Evolutionary conservation across 2,329 filamentous ascomycete genomes (phyloP).

Genomic region (Penicillium sp.): DNA sequence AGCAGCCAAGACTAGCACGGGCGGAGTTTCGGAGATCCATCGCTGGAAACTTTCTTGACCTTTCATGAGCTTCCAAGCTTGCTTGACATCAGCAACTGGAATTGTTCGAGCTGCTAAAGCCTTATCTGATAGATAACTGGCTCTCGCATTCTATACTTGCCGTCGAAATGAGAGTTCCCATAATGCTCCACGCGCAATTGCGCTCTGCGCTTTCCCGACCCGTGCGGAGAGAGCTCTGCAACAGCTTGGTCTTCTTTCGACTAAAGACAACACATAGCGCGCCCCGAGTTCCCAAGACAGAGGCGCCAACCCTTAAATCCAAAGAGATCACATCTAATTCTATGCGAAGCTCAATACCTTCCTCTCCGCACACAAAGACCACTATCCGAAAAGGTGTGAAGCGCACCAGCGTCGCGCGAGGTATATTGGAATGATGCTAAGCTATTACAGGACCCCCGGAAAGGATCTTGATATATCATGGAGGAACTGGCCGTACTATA

Average conservation of each 20-base stretch:
- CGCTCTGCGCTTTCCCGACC: slow-evolving; percentile 32
- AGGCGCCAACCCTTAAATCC: slow-evolving; percentile 23
- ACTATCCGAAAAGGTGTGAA: slow-evolving; percentile 35
- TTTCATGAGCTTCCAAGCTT: background rate
- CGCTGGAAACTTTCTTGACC: background rate
- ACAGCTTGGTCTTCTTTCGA: slow-evolving; percentile 30
- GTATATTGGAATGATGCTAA: slow-evolving; percentile 8
- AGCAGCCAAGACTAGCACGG: slow-evolving; percentile 8
- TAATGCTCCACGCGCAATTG: slow-evolving; percentile 38
- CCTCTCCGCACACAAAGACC: slow-evolving; percentile 31
- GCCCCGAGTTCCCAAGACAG: slow-evolving; percentile 30
- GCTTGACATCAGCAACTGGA: background rate
- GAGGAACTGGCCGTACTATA: slow-evolving; percentile 68
- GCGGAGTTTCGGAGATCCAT: slow-evolving; percentile 11
- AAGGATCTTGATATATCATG: slow-evolving; percentile 73
- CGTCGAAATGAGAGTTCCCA: slow-evolving; percentile 30
- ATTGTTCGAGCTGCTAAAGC: background rate
- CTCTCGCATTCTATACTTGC: background rate
- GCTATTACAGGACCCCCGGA: slow-evolving; percentile 41
- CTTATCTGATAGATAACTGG: background rate
- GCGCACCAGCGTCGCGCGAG: background rate
- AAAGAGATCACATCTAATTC: slow-evolving; percentile 26
- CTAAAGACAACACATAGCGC: slow-evolving; percentile 36
- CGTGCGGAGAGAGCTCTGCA: slow-evolving; percentile 33
- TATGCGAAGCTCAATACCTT: slow-evolving; percentile 21